Evolutionary conservation across 164 flowering plant genomes (phyloP).

Genomic region (Stephania japonica): DNA sequence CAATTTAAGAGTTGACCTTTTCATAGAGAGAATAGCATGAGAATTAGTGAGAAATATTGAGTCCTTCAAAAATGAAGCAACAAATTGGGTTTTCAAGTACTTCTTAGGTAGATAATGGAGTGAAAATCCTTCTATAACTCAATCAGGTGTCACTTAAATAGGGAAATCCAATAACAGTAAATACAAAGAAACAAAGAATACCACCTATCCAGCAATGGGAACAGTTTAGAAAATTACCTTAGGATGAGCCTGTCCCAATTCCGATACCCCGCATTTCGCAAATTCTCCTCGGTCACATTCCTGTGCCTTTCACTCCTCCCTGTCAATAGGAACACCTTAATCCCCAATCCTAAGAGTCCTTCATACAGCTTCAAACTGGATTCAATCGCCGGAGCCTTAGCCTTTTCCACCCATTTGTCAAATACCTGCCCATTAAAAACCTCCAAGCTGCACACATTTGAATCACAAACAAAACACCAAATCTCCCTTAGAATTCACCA

Average conservation of each 20-base stretch:
- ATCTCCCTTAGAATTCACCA: no score
- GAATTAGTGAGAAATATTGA: no score
- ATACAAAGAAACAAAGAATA: background rate
- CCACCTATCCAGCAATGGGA: background rate
- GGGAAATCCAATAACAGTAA: background rate
- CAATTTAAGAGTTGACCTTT: no score
- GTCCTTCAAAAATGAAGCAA: no score
- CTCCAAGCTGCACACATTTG: constrained; percentile 44
- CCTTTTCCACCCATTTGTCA: constrained; percentile 82
- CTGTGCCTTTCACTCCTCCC: constrained; percentile 78
- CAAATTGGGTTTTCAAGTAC: no score
- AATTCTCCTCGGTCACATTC: constrained; percentile 54
- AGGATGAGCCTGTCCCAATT: constrained; percentile 82
- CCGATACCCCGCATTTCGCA: constrained; percentile 61
- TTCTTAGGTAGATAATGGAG: background rate
- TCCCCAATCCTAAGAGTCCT: constrained; percentile 55
- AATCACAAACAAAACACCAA: no score
- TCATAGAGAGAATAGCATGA: no score
- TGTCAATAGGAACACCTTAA: constrained; percentile 73
- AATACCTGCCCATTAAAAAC: constrained; percentile 51
- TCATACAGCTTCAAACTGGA: constrained; percentile 73
- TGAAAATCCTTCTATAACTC: background rate
- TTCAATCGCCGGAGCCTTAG: constrained; percentile 54
- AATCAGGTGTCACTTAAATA: background rate
- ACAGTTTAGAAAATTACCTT: constrained; percentile 39